Conservation (phyloP, 2,329 filamentous ascomycete genomes). For the Fusarium pininemorale region DNA sequence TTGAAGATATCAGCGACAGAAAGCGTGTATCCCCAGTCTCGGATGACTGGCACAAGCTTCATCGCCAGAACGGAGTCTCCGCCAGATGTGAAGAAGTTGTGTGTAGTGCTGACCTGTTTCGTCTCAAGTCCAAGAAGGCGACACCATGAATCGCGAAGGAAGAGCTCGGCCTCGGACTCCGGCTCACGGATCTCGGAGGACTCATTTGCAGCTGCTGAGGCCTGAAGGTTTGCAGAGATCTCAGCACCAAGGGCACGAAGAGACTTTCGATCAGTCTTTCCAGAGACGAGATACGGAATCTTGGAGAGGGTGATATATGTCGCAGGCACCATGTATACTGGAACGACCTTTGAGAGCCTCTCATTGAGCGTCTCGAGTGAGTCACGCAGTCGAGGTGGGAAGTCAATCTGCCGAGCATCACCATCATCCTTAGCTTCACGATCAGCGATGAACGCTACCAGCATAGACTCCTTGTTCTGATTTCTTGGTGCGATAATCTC, state of each 20-base stretch:
- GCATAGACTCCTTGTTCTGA: constrained; percentile 45
- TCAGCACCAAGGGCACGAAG: constrained; percentile 33
- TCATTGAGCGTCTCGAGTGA: constrained; percentile 29
- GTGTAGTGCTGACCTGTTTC: constrained; percentile 47
- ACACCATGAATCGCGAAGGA: constrained; percentile 49
- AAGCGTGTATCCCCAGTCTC: constrained; percentile 50
- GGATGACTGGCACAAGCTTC: constrained; percentile 56
- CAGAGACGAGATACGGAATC: constrained; percentile 39
- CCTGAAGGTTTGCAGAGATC: constrained; percentile 31
- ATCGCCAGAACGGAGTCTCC: constrained; percentile 62
- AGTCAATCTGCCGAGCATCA: constrained; percentile 33
- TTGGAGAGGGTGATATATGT: constrained; percentile 36
- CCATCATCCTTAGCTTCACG: constrained; percentile 24
- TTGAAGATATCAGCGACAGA: constrained; percentile 58
- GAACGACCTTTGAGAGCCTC: constrained; percentile 32
- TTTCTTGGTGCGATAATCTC: constrained; percentile 57
- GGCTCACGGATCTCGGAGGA: constrained; percentile 21
- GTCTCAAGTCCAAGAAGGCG: constrained; percentile 47
- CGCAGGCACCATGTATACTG: constrained; percentile 39
- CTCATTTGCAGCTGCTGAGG: constrained; percentile 6
- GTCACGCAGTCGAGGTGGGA: constrained; percentile 31
- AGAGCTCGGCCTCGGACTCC: constrained; percentile 27
- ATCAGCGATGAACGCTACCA: constrained; percentile 38
- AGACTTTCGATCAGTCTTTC: constrained; percentile 39
- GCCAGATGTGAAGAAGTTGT: constrained; percentile 58